These are phyloP conservation scores for Amphibolis antarctica DNA, from an alignment of 106 monocot genomes.

Conservation along the genomic window DNA sequence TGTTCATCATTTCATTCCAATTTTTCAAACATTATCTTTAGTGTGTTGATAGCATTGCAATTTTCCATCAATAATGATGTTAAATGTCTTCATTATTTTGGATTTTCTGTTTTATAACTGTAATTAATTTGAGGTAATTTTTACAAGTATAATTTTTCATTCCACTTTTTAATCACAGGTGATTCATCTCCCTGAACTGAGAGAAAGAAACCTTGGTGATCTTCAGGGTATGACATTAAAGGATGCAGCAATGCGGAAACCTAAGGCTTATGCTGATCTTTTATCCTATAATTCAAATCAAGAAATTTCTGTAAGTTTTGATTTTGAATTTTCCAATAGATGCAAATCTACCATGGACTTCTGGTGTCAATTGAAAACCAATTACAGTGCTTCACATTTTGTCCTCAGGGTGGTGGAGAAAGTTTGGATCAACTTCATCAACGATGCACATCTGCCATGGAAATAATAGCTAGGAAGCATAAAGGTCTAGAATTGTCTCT, in stretches of 20 bases:
- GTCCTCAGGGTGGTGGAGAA: conserved; percentile 87
- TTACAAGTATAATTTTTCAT: not conserved
- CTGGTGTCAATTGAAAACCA: too few relatives aligned
- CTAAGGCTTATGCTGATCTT: conserved; percentile 53
- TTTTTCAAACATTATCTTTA: too few relatives aligned
- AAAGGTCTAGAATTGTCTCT: conserved; percentile 45
- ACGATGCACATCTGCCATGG: conserved; percentile 61
- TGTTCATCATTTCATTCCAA: too few relatives aligned
- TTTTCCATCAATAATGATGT: too few relatives aligned
- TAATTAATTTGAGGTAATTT: not conserved
- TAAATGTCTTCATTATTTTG: too few relatives aligned
- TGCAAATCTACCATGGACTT: not conserved
- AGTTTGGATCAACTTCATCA: conserved; percentile 68
- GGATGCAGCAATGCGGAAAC: conserved; percentile 58
- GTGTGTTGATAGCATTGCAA: too few relatives aligned
- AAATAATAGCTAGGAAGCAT: conserved; percentile 70
- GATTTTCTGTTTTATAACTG: too few relatives aligned
- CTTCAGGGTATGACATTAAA: conserved; percentile 63
- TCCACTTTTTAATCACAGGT: conserved; percentile 30
- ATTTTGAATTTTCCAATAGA: not conserved
- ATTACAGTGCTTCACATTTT: not conserved
- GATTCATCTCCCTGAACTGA: conserved; percentile 39
- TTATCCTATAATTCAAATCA: conserved; percentile 39
- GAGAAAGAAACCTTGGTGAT: conserved; percentile 88
- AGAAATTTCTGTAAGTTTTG: conserved; percentile 56